Conservation (phyloP, 2,329 filamentous ascomycete species). For the Cladosporium sp. region DNA sequence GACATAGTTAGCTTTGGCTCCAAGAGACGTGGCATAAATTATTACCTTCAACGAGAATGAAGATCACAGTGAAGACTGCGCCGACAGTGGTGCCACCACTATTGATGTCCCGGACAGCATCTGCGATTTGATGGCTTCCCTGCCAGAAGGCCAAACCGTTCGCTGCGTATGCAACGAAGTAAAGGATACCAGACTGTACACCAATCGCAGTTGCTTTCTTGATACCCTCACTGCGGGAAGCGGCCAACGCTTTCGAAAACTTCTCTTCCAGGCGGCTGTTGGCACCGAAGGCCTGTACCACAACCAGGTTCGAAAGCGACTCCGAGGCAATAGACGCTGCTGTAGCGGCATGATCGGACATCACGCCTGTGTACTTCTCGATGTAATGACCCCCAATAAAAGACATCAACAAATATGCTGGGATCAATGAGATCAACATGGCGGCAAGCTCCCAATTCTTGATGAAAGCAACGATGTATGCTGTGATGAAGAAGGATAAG, state of each 20-base stretch:
- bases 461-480: constrained; percentile 67
- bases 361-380: constrained; percentile 51
- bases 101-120: constrained; percentile 38
- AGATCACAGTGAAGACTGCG: constrained; percentile 57
- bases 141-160: constrained; percentile 70
- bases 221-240: constrained; percentile 54
- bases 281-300: constrained; percentile 51
- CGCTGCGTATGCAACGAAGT: constrained; percentile 67
- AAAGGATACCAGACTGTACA: constrained; percentile 61
- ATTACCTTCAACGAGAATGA: constrained; percentile 51
- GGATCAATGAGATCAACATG: constrained; percentile 64
- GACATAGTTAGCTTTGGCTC: constrained; percentile 56
- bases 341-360: constrained; percentile 55
- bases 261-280: constrained; percentile 59
- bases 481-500: constrained; percentile 65
- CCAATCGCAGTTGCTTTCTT: constrained; percentile 60
- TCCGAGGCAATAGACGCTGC: constrained; percentile 65
- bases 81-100: constrained; percentile 38
- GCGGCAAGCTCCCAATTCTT: constrained; percentile 62
- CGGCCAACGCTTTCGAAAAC: constrained; percentile 55
- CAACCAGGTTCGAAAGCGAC: constrained; percentile 56
- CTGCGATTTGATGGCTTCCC: constrained; percentile 58
- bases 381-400: constrained; percentile 57
- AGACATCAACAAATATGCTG: constrained; percentile 62
- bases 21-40: constrained; percentile 56